phyloP scores from a whole-genome alignment of 176 grass and related monocot genomes.

The Lolium rigidum region DNA sequence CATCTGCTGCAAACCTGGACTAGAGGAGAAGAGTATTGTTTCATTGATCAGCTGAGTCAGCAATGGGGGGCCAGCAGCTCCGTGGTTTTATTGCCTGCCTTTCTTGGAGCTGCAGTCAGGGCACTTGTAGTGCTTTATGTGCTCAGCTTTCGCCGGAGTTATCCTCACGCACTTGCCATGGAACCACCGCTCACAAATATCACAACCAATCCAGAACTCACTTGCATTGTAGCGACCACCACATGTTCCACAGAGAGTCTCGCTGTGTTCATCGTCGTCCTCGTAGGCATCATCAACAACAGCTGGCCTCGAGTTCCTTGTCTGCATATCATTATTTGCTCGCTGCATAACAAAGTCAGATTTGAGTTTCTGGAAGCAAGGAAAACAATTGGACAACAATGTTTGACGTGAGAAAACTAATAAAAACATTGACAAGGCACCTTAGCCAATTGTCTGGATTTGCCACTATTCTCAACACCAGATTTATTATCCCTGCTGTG shows the following conservation, averaged over 20 bases:
- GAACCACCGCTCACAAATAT: constrained; percentile 75
- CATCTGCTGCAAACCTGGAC: constrained; percentile 36
- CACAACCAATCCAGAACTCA: constrained; percentile 75
- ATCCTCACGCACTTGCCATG: constrained; percentile 75
- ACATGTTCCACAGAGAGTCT: constrained; percentile 63
- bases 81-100: constrained; percentile 47
- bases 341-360: constrained; percentile 32
- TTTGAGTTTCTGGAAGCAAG: constrained; percentile 8
- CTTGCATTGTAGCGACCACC: constrained; percentile 52
- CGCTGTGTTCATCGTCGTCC: constrained; percentile 59
- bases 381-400: neutral
- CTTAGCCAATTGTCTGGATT: constrained; percentile 63
- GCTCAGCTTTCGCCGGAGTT: constrained; percentile 64
- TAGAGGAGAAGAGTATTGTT: constrained; percentile 21
- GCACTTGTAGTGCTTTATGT: constrained; percentile 80
- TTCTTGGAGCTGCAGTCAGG: constrained; percentile 70
- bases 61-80: neutral
- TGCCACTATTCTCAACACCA: constrained; percentile 47
- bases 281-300: constrained; percentile 29
- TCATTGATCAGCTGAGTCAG: constrained; percentile 56
- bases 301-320: constrained; percentile 28
- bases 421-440: constrained; percentile 29
- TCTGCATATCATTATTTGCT: constrained; percentile 38
- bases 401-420: constrained; percentile 33
- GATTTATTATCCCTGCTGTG: constrained; percentile 52